Evolutionary conservation across 441 rosid species (phyloP).

Genomic region (Gossypium schwendimanii): DNA sequence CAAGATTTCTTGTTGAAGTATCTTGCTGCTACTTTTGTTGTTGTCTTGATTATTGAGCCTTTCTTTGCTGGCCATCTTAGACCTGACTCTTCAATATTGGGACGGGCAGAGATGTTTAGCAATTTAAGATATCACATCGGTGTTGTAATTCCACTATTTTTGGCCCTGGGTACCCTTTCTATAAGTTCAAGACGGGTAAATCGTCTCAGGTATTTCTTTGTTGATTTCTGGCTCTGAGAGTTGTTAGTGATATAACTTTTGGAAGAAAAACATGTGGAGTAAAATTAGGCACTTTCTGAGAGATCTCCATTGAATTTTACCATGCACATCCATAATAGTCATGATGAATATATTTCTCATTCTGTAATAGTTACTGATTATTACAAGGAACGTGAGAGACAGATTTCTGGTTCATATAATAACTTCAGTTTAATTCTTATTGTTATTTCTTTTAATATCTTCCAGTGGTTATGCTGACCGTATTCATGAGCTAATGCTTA

Average conservation of each 20-base stretch:
- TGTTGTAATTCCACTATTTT: constrained; percentile 86
- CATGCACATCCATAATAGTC: background rate
- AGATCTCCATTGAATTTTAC: background rate
- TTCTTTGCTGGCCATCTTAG: constrained; percentile 89
- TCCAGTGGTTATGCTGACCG: constrained; percentile 98
- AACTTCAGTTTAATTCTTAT: background rate
- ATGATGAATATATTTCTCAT: background rate
- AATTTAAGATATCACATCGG: constrained; percentile 99
- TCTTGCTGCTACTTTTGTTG: constrained; percentile 97
- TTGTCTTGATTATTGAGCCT: constrained; percentile 89
- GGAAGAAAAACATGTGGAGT: too few species aligned
- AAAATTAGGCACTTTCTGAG: background rate
- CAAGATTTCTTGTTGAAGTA: constrained; percentile 95
- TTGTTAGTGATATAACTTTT: background rate
- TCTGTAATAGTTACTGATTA: background rate
- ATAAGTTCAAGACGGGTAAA: constrained; percentile 87
- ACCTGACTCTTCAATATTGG: constrained; percentile 85
- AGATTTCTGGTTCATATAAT: background rate
- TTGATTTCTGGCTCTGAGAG: constrained; percentile 1
- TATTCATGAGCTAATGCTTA: constrained; percentile 78
- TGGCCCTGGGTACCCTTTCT: constrained; percentile 92
- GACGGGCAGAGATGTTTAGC: constrained; percentile 97
- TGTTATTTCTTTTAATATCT: constrained; percentile 18
- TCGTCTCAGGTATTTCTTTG: constrained; percentile 78
- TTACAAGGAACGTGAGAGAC: background rate